A percentile compares a stretch with the other conserved stretches of the same genome.
These are phyloP conservation scores for Crithidia bombi DNA, from an alignment of 208 protist species.

Conservation along the genomic window DNA sequence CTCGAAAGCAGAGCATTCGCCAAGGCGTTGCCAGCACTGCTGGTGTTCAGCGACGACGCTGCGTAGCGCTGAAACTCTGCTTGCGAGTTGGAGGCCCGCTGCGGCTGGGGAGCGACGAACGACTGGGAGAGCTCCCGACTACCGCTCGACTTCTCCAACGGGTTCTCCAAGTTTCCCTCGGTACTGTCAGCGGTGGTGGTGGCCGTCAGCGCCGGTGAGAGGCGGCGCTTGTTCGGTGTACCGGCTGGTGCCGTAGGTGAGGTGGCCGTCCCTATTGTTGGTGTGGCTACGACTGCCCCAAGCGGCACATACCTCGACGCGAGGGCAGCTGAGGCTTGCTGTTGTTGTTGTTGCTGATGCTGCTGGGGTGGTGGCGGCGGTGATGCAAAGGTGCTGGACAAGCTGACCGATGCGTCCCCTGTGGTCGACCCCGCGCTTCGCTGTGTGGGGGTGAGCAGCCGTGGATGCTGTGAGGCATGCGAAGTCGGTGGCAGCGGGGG, in stretches of 20 bases:
- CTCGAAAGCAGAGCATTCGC: neutral
- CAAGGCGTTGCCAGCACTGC: neutral
- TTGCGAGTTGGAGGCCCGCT: neutral
- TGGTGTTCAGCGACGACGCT: constrained; percentile 9
- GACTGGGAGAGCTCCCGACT: constrained; percentile 27
- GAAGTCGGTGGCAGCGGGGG: constrained; percentile 8
- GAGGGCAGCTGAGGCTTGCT: neutral
- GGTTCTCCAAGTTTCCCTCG: neutral
- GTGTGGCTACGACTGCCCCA: neutral
- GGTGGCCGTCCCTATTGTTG: too few relatives aligned
- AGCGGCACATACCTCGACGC: constrained; percentile 3
- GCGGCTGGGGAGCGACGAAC: constrained; percentile 7
- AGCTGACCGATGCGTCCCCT: neutral
- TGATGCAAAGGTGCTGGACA: neutral
- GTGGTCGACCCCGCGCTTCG: neutral
- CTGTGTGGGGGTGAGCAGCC: constrained; percentile 1
- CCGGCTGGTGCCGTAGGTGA: neutral
- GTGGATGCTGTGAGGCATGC: neutral
- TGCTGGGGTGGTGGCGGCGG: too few relatives aligned
- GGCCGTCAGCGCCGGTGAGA: neutral
- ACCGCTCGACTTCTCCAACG: constrained; percentile 7
- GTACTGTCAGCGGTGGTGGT: constrained; percentile 2
- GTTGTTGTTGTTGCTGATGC: neutral
- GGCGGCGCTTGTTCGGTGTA: constrained; percentile 11
- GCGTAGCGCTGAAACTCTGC: constrained; percentile 20